A percentile compares a stretch with the other conserved stretches of the same genome.
These are phyloP conservation scores for Penicillium arizonense DNA, from an alignment of 495 filamentous ascomycete genomes.

Conservation along the genomic window DNA sequence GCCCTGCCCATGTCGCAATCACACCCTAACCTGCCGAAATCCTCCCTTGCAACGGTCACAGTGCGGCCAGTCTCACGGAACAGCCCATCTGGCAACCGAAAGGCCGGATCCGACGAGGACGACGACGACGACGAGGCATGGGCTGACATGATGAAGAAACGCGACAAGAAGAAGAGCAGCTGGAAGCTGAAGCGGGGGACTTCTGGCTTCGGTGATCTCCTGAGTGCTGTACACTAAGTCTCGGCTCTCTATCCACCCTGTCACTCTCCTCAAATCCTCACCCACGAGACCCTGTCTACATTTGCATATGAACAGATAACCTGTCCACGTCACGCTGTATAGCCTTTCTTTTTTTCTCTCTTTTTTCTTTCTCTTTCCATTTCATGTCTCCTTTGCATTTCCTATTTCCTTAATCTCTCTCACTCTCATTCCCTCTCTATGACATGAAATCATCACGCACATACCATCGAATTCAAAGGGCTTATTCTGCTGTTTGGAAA, in stretches of 20 bases:
- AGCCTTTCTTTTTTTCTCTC: not conserved
- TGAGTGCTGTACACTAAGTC: conserved; percentile 42
- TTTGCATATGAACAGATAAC: not conserved
- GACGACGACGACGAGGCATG: conserved; percentile 84
- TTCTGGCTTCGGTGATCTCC: conserved; percentile 39
- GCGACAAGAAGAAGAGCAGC: conserved; percentile 71
- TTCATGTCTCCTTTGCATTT: not conserved
- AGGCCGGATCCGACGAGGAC: conserved; percentile 51
- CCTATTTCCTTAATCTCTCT: conserved; percentile 3
- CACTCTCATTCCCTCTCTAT: not conserved
- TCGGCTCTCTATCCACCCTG: not conserved
- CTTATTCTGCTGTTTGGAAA: not conserved
- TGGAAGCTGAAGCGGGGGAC: conserved; percentile 68
- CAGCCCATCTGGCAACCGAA: conserved; percentile 26
- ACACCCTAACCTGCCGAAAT: conserved; percentile 25
- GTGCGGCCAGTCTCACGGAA: conserved; percentile 34
- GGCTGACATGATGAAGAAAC: conserved; percentile 83
- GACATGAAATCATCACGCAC: conserved; percentile 23
- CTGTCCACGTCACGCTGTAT: not conserved
- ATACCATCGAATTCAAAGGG: conserved; percentile 13
- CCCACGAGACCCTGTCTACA: not conserved
- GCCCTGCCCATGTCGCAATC: conserved; percentile 20
- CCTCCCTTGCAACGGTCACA: conserved; percentile 36
- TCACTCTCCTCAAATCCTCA: not conserved
- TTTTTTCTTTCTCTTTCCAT: conserved; percentile 1